Percentiles rank a stretch among this genome's conserved stretches.
These are phyloP conservation scores for Zostera marina DNA, from an alignment of 116 monocot species.

Conservation along the genomic window DNA sequence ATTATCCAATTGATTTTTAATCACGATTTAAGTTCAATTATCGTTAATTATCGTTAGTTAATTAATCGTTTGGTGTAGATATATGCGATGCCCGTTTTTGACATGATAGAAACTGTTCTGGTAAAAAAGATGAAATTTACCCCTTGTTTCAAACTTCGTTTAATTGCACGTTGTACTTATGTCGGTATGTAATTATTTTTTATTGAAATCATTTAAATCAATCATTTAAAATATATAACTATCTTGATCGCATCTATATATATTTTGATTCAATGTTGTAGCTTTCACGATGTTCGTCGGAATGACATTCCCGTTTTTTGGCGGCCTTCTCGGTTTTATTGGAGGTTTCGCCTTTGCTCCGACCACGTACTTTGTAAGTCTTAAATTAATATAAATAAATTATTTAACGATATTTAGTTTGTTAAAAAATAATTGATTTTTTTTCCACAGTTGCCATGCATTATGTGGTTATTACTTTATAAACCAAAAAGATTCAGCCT, in stretches of 20 bases:
- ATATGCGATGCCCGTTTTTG: slow-evolving; percentile 73
- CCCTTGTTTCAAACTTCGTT: slow-evolving; percentile 40
- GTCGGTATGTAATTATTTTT: slow-evolving; percentile 27
- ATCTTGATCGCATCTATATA: background rate
- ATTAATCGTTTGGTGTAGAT: slow-evolving; percentile 13
- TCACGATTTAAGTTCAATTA: no score
- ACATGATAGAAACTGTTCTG: slow-evolving; percentile 57
- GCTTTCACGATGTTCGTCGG: slow-evolving; percentile 20
- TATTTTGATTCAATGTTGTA: no score
- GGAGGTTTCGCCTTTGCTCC: slow-evolving; percentile 27
- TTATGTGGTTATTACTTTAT: slow-evolving; percentile 48
- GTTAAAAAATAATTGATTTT: no score
- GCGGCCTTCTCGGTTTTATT: slow-evolving; percentile 19
- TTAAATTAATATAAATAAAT: no score
- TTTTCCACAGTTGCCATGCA: slow-evolving; percentile 71
- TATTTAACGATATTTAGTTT: no score
- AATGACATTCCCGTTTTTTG: slow-evolving; percentile 16
- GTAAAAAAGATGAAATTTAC: slow-evolving; percentile 42
- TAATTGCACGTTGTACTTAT: slow-evolving; percentile 32
- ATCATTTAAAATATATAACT: background rate
- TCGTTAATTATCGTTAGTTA: no score
- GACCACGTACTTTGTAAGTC: slow-evolving; percentile 14
- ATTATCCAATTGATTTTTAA: no score
- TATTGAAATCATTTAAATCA: background rate
- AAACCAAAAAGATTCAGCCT: slow-evolving; percentile 48